These are phyloP conservation scores for Tubosaeta sp. DNA, from an alignment of 768 basidiomycete species.

Conservation along the genomic window DNA sequence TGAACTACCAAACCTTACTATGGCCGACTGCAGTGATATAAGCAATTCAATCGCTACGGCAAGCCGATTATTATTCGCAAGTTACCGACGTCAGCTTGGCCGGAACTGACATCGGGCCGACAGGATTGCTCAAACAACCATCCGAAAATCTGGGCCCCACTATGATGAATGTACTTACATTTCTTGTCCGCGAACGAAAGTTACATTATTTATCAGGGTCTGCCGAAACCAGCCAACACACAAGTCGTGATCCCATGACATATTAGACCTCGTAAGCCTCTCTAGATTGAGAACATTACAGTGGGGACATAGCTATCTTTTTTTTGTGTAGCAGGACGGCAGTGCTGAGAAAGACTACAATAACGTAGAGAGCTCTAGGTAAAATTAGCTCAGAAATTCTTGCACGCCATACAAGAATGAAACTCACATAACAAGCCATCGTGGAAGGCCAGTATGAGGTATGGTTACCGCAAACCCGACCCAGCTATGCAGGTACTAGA, in stretches of 20 bases:
- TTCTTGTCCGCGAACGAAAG: not conserved
- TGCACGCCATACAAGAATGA: not conserved
- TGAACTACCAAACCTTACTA: constrained; percentile 20
- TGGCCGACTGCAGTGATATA: constrained; percentile 19
- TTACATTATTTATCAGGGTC: constrained; percentile 11
- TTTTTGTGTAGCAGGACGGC: constrained; percentile 9
- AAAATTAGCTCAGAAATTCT: not conserved
- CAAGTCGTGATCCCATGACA: constrained; percentile 9
- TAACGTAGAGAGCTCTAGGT: not conserved
- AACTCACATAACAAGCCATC: constrained; percentile 7
- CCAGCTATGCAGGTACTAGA: constrained; percentile 57
- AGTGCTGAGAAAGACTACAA: constrained; percentile 4
- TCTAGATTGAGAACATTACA: constrained; percentile 20
- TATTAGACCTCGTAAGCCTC: constrained; percentile 15
- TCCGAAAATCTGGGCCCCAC: not conserved
- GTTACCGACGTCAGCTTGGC: constrained; percentile 10
- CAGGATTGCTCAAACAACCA: not conserved
- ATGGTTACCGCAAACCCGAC: not conserved
- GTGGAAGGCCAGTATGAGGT: not conserved
- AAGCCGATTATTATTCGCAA: constrained; percentile 5
- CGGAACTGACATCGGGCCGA: not conserved
- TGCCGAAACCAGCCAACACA: constrained; percentile 10
- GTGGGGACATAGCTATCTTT: constrained; percentile 17
- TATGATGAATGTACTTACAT: not conserved
- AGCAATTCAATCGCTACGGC: constrained; percentile 28